phyloP scores from a whole-genome alignment of 805 yeast genomes.

The Vanderwaltozyma tropicalis region DNA sequence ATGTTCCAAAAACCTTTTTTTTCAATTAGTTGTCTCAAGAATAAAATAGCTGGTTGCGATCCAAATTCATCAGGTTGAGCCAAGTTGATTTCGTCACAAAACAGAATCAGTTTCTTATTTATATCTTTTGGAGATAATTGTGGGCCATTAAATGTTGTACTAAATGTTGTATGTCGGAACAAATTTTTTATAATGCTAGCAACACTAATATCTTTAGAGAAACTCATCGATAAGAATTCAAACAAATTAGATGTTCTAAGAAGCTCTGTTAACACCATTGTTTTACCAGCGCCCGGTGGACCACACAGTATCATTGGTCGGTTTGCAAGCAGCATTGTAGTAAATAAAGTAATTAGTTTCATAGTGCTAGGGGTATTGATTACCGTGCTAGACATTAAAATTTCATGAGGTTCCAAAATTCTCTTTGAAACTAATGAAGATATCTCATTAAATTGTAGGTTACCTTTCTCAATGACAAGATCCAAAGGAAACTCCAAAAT shows the following conservation, averaged over 20 bases:
- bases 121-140: constrained; percentile 46
- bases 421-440: background rate
- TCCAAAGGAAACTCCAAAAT: background rate
- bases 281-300: constrained; percentile 96
- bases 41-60: constrained; percentile 58
- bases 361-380: constrained; percentile 74
- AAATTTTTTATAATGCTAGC: constrained; percentile 48
- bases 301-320: constrained; percentile 71
- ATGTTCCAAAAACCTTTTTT: constrained; percentile 69
- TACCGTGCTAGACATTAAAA: constrained; percentile 50
- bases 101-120: constrained; percentile 68
- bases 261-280: constrained; percentile 75
- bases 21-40: constrained; percentile 67
- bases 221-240: constrained; percentile 61
- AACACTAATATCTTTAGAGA: constrained; percentile 72
- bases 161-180: constrained; percentile 63
- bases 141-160: constrained; percentile 40
- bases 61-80: constrained; percentile 66
- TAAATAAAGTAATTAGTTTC: constrained; percentile 52
- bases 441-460: background rate
- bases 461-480: background rate
- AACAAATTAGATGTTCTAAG: constrained; percentile 46
- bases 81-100: constrained; percentile 86
- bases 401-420: constrained; percentile 41
- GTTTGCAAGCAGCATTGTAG: constrained; percentile 44